Conservation (phyloP, 2,329 filamentous ascomycete genomes). For the Talaromyces rugulosus region DNA sequence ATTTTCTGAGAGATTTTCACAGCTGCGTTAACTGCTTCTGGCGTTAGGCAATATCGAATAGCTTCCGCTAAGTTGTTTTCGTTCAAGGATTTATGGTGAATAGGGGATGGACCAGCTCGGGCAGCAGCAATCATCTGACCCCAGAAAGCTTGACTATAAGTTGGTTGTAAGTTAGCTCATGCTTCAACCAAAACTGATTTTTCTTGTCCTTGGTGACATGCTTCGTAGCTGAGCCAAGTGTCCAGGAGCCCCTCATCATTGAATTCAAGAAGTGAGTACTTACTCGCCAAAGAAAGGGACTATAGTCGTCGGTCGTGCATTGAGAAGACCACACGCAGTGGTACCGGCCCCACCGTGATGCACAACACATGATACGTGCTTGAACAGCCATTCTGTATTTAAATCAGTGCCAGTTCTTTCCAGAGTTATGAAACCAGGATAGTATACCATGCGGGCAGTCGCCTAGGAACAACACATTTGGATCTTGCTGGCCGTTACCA, state of each 20-base stretch:
- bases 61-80: conserved; percentile 42
- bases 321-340: conserved; percentile 51
- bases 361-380: conserved; percentile 51
- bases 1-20: conserved; percentile 43
- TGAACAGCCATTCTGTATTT: conserved; percentile 50
- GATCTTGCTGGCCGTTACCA: conserved; percentile 26
- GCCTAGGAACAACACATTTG: conserved; percentile 44
- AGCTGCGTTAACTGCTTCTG: conserved; percentile 34
- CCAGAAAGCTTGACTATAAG: conserved; percentile 48
- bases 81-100: conserved; percentile 45
- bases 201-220: too few species aligned
- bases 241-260: too few species aligned
- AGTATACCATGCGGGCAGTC: conserved; percentile 48
- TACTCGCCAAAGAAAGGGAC: conserved; percentile 54
- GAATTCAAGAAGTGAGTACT: too few species aligned
- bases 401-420: too few species aligned
- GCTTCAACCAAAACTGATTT: too few species aligned
- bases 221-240: too few species aligned
- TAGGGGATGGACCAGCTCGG: conserved; percentile 47
- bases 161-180: too few species aligned
- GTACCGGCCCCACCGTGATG: conserved; percentile 60
- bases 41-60: conserved; percentile 42
- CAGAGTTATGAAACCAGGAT: too few species aligned
- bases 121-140: conserved; percentile 48
- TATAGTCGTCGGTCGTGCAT: conserved; percentile 50